phyloP scores from a whole-genome alignment of 2,329 filamentous ascomycete species.

The Pseudogymnoascus sp. region DNA sequence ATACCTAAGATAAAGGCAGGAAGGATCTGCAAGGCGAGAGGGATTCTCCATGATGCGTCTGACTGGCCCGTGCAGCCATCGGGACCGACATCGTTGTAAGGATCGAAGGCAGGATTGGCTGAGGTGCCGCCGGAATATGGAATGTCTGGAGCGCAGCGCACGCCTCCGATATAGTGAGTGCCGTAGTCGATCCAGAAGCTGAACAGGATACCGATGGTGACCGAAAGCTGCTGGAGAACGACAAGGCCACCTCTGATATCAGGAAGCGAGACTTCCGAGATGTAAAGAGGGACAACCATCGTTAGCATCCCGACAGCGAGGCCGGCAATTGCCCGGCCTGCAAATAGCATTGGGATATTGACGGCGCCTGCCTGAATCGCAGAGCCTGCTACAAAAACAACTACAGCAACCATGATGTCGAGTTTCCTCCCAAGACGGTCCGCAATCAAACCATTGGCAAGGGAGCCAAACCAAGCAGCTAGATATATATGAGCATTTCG shows the following conservation, averaged over 20 bases:
- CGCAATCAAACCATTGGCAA: constrained; percentile 34
- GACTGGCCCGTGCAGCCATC: constrained; percentile 20
- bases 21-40: constrained; percentile 47
- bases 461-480: constrained; percentile 43
- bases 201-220: constrained; percentile 25
- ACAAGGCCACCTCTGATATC: constrained; percentile 25
- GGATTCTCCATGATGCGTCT: constrained; percentile 50
- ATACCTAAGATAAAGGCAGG: constrained; percentile 45
- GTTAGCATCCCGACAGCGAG: constrained; percentile 42
- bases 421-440: constrained; percentile 27
- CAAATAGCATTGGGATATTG: constrained; percentile 36
- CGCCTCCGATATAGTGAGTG: constrained; percentile 24
- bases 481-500: not conserved
- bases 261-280: constrained; percentile 24
- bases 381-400: constrained; percentile 27
- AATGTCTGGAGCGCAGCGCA: constrained; percentile 18
- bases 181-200: constrained; percentile 27
- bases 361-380: constrained; percentile 29
- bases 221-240: constrained; percentile 24
- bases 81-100: constrained; percentile 18
- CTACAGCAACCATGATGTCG: constrained; percentile 27
- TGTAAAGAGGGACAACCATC: constrained; percentile 40
- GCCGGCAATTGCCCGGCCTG: constrained; percentile 40
- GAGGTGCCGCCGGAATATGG: constrained; percentile 19
- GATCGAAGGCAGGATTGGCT: constrained; percentile 16